Base-by-base conservation (phyloP, 805 yeast genomes). In the Ogataea angusta region DNA sequence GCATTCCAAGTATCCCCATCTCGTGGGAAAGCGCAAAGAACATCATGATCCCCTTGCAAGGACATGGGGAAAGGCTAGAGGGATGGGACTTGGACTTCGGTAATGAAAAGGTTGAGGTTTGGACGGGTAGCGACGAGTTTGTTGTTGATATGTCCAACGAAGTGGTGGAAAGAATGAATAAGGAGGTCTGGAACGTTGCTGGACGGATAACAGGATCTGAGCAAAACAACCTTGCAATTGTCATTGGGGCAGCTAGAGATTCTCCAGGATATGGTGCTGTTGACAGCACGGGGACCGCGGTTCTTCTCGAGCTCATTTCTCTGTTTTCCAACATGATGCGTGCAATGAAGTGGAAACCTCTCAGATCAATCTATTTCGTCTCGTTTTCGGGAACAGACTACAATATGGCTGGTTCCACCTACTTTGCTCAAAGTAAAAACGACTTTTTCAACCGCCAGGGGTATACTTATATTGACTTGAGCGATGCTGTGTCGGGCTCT, bases 201-300 rank as follows among this genome's bases (percentile, higher is more conserved):
- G 95, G 91, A 2, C 75, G 81, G 32, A 77, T 90, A 16, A 71
- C 74, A 24, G 97, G 97, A 10, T 66, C 80, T 34, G 97, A 91
- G 56, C 95, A 87, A 62, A 66, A 69, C 15, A 86, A 78, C 15
- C 74, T 77, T 48, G 87, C 86, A 0, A 64, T 91, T 4, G 68
- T 90, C 2, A 76, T 91, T 41, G 96, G 95, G 1, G 89, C 96
- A 0, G 75, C 84, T 4, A 68, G 96, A 49, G 96, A 89, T 56
- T 69, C 95, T 0, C 18, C 51, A 2, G 67, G 80, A 17, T 73
- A 66, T 50, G 97, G 96, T n/a, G 80, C 95, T 0, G 63, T 75
- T 3, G 79, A 89, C 7, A 76, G 78, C 48, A 80, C 95, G 3
- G 95, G 95, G 1, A 80, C 93, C 1, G 78, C 82, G 0, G 67